phyloP scores from a whole-genome alignment of 768 basidiomycete species.

The Russula abietina region DNA sequence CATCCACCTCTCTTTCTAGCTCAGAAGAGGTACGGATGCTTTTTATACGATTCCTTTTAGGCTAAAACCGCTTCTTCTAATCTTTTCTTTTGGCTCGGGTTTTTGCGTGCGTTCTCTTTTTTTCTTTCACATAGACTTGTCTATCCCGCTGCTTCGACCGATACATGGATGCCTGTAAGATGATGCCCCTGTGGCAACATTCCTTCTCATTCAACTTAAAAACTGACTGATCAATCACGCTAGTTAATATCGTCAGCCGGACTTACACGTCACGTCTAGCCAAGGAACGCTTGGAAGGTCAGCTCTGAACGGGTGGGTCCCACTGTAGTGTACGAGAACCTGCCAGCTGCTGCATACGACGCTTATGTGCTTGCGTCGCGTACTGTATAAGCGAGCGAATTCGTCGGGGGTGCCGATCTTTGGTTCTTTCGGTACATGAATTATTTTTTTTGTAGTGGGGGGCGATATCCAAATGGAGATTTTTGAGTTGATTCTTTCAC shows the following conservation, averaged over 20 bases:
- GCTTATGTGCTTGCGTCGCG: background rate
- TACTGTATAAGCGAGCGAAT: background rate
- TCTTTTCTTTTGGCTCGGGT: background rate
- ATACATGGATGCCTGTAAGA: constrained; percentile 78
- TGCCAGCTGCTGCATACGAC: background rate
- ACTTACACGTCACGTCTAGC: constrained; percentile 56
- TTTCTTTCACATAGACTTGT: constrained; percentile 51
- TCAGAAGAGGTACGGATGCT: constrained; percentile 58
- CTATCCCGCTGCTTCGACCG: constrained; percentile 70
- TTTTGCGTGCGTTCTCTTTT: background rate
- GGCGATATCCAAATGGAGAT: constrained; percentile 5
- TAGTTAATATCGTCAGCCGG: constrained; percentile 74
- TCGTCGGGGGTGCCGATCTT: constrained; percentile 8
- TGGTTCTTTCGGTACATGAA: background rate
- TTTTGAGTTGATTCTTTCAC: background rate
- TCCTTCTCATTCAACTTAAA: background rate
- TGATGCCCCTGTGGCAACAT: background rate
- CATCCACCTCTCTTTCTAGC: constrained; percentile 57
- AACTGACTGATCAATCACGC: constrained; percentile 5
- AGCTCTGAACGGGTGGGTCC: constrained; percentile 5
- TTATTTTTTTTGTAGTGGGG: constrained; percentile 3
- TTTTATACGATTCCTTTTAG: background rate
- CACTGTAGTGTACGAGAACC: background rate
- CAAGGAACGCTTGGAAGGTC: constrained; percentile 40
- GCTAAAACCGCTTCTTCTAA: background rate